Base-by-base conservation (phyloP, 2,329 filamentous ascomycete genomes). In the Claviceps cyperi region DNA sequence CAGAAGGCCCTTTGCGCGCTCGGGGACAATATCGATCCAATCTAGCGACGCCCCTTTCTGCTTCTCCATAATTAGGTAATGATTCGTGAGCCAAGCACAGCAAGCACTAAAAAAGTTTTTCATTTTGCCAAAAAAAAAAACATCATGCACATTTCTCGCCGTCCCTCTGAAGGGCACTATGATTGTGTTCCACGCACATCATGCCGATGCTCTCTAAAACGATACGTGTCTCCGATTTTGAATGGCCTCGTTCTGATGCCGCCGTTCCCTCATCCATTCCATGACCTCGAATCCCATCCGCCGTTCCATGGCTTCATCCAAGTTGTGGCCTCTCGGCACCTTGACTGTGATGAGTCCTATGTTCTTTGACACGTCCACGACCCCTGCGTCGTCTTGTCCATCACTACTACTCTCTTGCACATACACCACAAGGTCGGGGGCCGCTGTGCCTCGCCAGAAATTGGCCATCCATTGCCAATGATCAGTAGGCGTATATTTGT, bases 381-480 rank as follows among this genome's bases (percentile, higher is more conserved):
- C 66, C 2, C 72, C 74, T 45, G 48, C 55, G 43, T 64, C 60
- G 49, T 68, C 67, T 14, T 66, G 65, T 39, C 21, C 37, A 21
- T 66, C 64, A 6, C 58, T 37, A 6, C 58, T 37, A 44, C 59
- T 58, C 38, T 63, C 57, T 58, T 71, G 74, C 17, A 85, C 75
- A 59, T 84, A 87, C 28, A 92, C 72, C 1, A 84, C 84, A 44
- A 91, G 69, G 64, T 97, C 91, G 0, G 91, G 81, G 0, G 85
- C 87, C 1, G 90, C 75, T 49, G 86, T 84, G 9, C 88, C 87
- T 9, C 90, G 81, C 91, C 91, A 97, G 21, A 96, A 76, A 43
- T 86, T 91, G 37, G 91, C 91, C 73, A 92, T 88, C 91, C 91
- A 97, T 65, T 94, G 86, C 89, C 91, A 97, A 68, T 97, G 91